A percentile compares a stretch with the other conserved stretches of the same genome.
phyloP scores from a whole-genome alignment of 352 stramenopile genomes.

The Pythium scleroteichum region DNA sequence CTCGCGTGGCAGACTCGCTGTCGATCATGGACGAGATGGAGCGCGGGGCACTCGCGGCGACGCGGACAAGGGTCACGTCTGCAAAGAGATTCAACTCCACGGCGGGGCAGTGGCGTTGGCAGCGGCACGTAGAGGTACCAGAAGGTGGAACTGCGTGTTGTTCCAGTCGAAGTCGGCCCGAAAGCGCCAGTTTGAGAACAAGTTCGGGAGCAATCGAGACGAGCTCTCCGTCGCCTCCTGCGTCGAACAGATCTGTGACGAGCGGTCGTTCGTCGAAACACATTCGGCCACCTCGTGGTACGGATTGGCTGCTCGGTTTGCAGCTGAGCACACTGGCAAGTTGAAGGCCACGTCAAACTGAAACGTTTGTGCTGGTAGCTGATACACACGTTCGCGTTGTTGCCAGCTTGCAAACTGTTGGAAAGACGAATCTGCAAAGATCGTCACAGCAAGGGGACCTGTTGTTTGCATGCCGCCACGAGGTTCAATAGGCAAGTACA shows the following conservation, averaged over 20 bases:
- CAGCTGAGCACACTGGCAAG: slow-evolving; percentile 1
- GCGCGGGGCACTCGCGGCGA: neutral
- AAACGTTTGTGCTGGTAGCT: slow-evolving; percentile 8
- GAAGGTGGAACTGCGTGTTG: slow-evolving; percentile 9
- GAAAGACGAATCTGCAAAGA: neutral
- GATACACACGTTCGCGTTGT: neutral
- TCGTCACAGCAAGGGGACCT: neutral
- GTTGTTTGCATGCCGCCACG: neutral
- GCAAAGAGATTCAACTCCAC: slow-evolving; percentile 13
- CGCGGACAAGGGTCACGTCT: slow-evolving; percentile 14
- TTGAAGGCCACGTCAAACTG: slow-evolving; percentile 17
- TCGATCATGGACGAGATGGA: neutral
- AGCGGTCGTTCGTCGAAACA: slow-evolving; percentile 3
- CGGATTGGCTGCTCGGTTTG: slow-evolving; percentile 1
- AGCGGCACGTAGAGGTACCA: neutral
- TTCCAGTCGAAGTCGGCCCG: slow-evolving; percentile 7
- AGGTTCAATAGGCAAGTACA: slow-evolving; percentile 11
- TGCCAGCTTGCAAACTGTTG: slow-evolving; percentile 7
- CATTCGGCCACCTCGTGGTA: slow-evolving; percentile 17
- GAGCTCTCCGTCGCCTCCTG: slow-evolving; percentile 3
- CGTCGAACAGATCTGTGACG: slow-evolving; percentile 10
- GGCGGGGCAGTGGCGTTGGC: slow-evolving; percentile 1
- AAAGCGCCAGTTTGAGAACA: slow-evolving; percentile 16
- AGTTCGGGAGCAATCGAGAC: slow-evolving; percentile 5
- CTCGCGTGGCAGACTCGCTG: too few species aligned